Evolutionary conservation across 768 basidiomycete species (phyloP), one percentile per base, ranked within the genome.

Genomic region (Sarcomyxa edulis): DNA sequence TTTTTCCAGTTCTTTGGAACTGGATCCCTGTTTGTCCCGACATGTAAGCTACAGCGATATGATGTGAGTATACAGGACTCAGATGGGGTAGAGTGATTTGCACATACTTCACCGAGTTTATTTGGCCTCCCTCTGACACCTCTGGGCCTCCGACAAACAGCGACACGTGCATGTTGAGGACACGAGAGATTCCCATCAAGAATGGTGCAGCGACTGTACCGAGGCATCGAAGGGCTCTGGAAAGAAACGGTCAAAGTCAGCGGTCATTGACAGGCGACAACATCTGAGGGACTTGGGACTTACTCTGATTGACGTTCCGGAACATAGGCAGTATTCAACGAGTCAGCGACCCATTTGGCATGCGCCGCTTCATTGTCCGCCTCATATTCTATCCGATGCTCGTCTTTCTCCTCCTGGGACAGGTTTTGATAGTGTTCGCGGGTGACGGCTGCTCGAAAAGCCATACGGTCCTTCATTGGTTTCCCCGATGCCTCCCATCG

Each of bases 91-190:
- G n/a, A n/a, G n/a, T n/a, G n/a, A n/a, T n/a, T n/a, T n/a, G 16
- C 12, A 43, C 42, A 25, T 37, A 43, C 42, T 22, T 39, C 14
- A 43, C 18, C 14, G 39, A 35, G 14, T 43, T 43, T 12, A 43
- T 8, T 30, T 37, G 36, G 24, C 42, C 37, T 11, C 30, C 20
- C 18, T 35, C 22, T 18, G 34, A 25, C 25, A 35, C 34, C 35
- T 42, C 40, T 3, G 40, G 40, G 15, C 40, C 25, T 19, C 37
- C 37, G 12, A 39, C 29, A n/a, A 43, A 24, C 15, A 43, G 19
- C 19, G 37, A 39, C 21, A 43, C 29, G 23, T 43, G 37, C 35
- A 37, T 37, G 18, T 18, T 14, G 22, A 37, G 23, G n/a, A 37
- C 14, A 12, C 10, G 5, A 18, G 15, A 12, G 12, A 37, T 18